These are phyloP conservation scores for Euptelea pleiosperma DNA, from an alignment of 164 flowering plant species.

Conservation along the genomic window DNA sequence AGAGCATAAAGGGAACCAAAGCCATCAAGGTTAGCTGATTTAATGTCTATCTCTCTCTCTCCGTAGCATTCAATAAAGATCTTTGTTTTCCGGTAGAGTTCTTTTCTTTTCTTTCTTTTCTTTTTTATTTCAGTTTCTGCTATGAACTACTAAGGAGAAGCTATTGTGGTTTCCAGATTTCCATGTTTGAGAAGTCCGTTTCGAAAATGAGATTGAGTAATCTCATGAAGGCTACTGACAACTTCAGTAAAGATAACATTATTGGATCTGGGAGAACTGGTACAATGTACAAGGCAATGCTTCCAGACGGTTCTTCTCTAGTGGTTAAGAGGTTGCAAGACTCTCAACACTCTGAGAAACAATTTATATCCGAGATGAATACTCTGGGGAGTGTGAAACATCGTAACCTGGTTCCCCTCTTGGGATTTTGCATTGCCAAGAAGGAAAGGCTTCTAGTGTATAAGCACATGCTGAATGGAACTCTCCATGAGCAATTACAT, in stretches of 20 bases:
- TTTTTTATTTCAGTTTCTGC: too few relatives aligned
- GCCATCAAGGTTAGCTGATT: constrained; percentile 49
- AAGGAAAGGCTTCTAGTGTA: too few relatives aligned
- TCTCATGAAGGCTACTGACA: constrained; percentile 78
- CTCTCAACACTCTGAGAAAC: constrained; percentile 56
- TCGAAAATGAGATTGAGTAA: constrained; percentile 55
- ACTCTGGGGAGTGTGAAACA: constrained; percentile 62
- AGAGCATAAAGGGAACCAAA: constrained; percentile 52
- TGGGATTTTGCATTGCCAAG: constrained; percentile 60
- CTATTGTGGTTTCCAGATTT: background rate
- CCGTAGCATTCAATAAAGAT: too few relatives aligned
- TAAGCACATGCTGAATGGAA: constrained; percentile 58
- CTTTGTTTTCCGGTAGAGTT: background rate
- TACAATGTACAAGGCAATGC: constrained; percentile 54
- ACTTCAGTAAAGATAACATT: too few relatives aligned
- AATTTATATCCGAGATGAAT: constrained; percentile 58
- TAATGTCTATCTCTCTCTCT: background rate
- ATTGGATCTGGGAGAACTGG: too few relatives aligned
- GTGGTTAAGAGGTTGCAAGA: constrained; percentile 66
- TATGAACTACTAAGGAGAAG: too few relatives aligned
- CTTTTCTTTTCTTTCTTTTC: background rate
- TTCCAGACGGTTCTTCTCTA: constrained; percentile 43
- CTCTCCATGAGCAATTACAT: constrained; percentile 52
- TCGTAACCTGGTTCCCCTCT: constrained; percentile 55
- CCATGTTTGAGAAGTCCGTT: constrained; percentile 60